Base-by-base conservation (phyloP, 345 rosid genomes). In the Sonneratia alba region DNA sequence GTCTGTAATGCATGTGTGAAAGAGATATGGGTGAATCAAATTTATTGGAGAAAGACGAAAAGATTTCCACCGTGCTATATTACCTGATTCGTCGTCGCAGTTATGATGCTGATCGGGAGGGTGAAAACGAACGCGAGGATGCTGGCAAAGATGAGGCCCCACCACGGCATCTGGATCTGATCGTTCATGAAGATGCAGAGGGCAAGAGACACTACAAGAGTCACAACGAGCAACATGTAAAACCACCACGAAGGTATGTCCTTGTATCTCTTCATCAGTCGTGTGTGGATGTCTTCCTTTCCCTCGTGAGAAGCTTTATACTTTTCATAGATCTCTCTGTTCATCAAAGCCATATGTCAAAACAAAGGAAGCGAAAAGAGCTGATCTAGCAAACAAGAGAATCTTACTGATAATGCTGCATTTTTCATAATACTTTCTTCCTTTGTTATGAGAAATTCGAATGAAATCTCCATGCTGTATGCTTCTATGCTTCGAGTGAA, bases 241-340 rank as follows among this genome's bases (percentile, higher is more conserved):
- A 93, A 93, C 98, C 96, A 93, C 93, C 97, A 91, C 9, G 88
- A 62, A 77, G 98, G 98, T 83, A 91, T 93, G 85, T 87, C 96
- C 76, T 84, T 67, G 80, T 93, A 93, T 75, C 71, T 85, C 76
- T 74, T 88, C 98, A 91, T 93, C 74, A 93, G 69, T 80, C 80
- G 85, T 55, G 97, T 89, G 62, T 93, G 98, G 71, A 93, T 80
- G 75, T 91, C 98, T 78, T 84, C 93, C 78, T 86, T 87, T 21
- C 81, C 89, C 66, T 81, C 80, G 77, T 76, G 76, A 32, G 98
- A 87, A 78, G 88, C 92, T 34, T 70, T 77, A 56, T 80, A 93
- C 37, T 89, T 83, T 69, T 73, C 82, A 2, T 73, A 69, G 66
- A 91, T 93, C 74, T 91, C 98, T 81, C 93, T 92, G 95, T 79